Evolutionary conservation across 257 asterid species (phyloP).

Genomic region (Nicotiana benthamiana): DNA sequence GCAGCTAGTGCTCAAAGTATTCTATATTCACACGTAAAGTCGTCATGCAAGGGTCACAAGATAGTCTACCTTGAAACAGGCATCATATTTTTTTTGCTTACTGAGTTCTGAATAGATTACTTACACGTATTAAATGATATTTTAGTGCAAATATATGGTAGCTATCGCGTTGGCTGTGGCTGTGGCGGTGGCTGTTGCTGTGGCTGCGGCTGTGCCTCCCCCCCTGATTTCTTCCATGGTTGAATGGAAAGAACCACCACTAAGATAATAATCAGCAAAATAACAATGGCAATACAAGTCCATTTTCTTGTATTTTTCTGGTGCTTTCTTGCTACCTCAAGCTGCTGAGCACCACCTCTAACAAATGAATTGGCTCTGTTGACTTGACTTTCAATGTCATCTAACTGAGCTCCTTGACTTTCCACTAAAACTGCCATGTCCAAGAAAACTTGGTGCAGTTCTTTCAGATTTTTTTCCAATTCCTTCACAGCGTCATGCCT

Average conservation of each 20-base stretch:
- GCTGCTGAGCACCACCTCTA: slow-evolving; percentile 45
- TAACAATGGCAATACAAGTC: slow-evolving; percentile 42
- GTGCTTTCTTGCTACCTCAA: slow-evolving; percentile 43
- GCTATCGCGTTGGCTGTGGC: too few species aligned
- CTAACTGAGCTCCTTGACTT: slow-evolving; percentile 61
- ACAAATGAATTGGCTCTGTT: slow-evolving; percentile 45
- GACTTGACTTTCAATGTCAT: slow-evolving; percentile 61
- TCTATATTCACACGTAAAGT: too few species aligned
- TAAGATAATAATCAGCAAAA: slow-evolving; percentile 39
- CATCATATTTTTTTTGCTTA: too few species aligned
- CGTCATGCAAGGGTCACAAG: too few species aligned
- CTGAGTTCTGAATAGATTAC: too few species aligned
- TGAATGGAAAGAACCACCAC: slow-evolving; percentile 43
- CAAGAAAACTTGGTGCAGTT: slow-evolving; percentile 52
- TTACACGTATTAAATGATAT: too few species aligned
- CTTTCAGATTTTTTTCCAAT: slow-evolving; percentile 56
- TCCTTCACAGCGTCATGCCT: slow-evolving; percentile 65
- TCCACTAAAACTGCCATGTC: slow-evolving; percentile 68
- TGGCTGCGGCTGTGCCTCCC: background rate
- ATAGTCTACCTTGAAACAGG: background rate
- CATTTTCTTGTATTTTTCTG: slow-evolving; percentile 62
- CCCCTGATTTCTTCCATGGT: slow-evolving; percentile 38
- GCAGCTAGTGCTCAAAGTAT: too few species aligned
- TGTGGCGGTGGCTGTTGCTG: too few species aligned
- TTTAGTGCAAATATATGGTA: too few species aligned